These are phyloP conservation scores for Hortaea sp. DNA, from an alignment of 2,329 filamentous ascomycete species.

Conservation along the genomic window DNA sequence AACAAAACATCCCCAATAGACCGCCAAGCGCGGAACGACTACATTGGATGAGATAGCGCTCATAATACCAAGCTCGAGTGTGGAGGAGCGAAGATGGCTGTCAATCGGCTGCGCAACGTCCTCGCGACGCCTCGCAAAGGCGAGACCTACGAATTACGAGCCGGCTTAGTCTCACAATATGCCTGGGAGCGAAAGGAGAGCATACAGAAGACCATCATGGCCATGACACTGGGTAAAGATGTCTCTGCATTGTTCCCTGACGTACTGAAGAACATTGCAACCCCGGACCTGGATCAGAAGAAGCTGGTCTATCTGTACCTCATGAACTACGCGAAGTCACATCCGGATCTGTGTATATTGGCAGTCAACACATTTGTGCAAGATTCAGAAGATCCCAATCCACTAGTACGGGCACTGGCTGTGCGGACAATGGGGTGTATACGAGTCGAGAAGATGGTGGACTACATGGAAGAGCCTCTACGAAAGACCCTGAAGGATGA, in stretches of 20 bases:
- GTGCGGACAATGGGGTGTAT: conserved; percentile 99
- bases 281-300: conserved; percentile 90
- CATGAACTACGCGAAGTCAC: conserved; percentile 99
- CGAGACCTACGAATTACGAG: conserved; percentile 94
- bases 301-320: conserved; percentile 98
- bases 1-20: neutral
- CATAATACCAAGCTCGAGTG: neutral
- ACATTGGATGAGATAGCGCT: neutral
- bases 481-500: conserved; percentile 94
- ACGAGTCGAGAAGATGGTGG: conserved; percentile 97
- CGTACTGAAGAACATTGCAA: conserved; percentile 97
- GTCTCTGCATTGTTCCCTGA: conserved; percentile 95
- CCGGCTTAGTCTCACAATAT: conserved; percentile 94
- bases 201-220: conserved; percentile 99
- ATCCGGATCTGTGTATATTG: conserved; percentile 95
- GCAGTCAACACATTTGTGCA: conserved; percentile 99
- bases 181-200: conserved; percentile 97
- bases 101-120: conserved; percentile 89
- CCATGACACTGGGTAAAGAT: conserved; percentile 98
- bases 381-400: conserved; percentile 97
- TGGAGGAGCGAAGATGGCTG: conserved; percentile 55
- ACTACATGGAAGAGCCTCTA: conserved; percentile 98
- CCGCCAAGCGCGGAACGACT: neutral
- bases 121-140: conserved; percentile 91
- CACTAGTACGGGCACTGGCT: conserved; percentile 83